Evolutionary conservation across 352 stramenopile genomes (phyloP).

Genomic region (Globisporangium nodosum): DNA sequence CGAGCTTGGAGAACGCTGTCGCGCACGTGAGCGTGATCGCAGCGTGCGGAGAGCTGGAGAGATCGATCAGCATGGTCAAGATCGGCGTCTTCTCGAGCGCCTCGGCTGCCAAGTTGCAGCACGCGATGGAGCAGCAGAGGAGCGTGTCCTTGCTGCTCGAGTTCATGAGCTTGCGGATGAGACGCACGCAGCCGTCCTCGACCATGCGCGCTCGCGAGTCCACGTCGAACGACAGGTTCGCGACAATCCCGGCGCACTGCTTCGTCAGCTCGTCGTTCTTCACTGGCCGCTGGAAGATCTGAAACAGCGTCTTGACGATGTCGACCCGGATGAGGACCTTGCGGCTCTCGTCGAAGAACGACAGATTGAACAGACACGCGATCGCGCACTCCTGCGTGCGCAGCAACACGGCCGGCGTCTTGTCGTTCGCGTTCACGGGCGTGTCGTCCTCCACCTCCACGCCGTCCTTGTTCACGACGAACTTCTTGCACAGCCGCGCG

Average conservation of each 20-base stretch:
- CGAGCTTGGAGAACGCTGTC: conserved; percentile 74
- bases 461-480: conserved; percentile 36
- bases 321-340: conserved; percentile 57
- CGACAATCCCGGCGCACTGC: conserved; percentile 55
- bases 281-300: conserved; percentile 58
- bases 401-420: conserved; percentile 38
- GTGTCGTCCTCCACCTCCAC: conserved; percentile 57
- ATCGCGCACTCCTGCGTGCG: conserved; percentile 68
- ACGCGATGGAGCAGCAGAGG: conserved; percentile 64
- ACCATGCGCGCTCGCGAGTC: conserved; percentile 54
- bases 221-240: conserved; percentile 73
- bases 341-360: conserved; percentile 60
- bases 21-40: conserved; percentile 70
- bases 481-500: conserved; percentile 54
- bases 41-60: conserved; percentile 55
- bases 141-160: conserved; percentile 52
- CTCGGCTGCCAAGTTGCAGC: conserved; percentile 69
- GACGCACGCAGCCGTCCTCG: conserved; percentile 51
- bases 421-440: conserved; percentile 23
- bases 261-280: conserved; percentile 67
- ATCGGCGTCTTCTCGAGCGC: conserved; percentile 64
- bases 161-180: conserved; percentile 69
- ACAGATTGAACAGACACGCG: conserved; percentile 75
- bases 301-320: conserved; percentile 51
- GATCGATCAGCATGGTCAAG: conserved; percentile 74